These are phyloP conservation scores for Aspergillus quadricinctus DNA, from an alignment of 2,329 filamentous ascomycete genomes.

Conservation along the genomic window DNA sequence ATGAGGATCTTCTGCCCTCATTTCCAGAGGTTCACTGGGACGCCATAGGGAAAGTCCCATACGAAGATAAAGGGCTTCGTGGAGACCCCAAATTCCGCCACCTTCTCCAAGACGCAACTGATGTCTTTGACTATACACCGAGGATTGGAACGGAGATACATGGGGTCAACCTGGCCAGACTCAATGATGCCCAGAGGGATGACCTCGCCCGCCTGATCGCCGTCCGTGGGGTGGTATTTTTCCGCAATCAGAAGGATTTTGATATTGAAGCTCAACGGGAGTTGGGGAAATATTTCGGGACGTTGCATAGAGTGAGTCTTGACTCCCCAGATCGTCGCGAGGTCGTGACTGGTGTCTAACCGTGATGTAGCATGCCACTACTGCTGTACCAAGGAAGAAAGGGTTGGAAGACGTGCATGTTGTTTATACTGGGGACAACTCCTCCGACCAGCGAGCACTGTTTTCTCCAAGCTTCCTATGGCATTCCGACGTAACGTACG, in stretches of 20 bases:
- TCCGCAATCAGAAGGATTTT: constrained; percentile 52
- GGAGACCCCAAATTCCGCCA: constrained; percentile 53
- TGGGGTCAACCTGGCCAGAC: constrained; percentile 47
- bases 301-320: constrained; percentile 43
- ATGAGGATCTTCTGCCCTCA: constrained; percentile 49
- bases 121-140: constrained; percentile 54
- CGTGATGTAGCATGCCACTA: constrained; percentile 46
- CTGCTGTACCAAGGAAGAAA: constrained; percentile 45
- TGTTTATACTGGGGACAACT: constrained; percentile 51
- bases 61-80: constrained; percentile 51
- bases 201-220: constrained; percentile 52
- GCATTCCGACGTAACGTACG: constrained; percentile 56
- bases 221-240: constrained; percentile 55
- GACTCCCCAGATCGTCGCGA: not conserved
- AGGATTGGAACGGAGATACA: constrained; percentile 54
- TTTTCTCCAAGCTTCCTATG: constrained; percentile 54
- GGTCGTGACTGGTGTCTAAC: constrained; percentile 4
- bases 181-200: constrained; percentile 51
- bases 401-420: constrained; percentile 56
- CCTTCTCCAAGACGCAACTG: constrained; percentile 49
- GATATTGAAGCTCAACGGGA: constrained; percentile 51
- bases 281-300: constrained; percentile 51
- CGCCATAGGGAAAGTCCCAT: constrained; percentile 45
- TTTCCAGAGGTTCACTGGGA: constrained; percentile 54
- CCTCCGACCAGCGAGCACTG: constrained; percentile 50